phyloP scores from a whole-genome alignment of 148 eudicot species.

The Rhododendron williamsianum region DNA sequence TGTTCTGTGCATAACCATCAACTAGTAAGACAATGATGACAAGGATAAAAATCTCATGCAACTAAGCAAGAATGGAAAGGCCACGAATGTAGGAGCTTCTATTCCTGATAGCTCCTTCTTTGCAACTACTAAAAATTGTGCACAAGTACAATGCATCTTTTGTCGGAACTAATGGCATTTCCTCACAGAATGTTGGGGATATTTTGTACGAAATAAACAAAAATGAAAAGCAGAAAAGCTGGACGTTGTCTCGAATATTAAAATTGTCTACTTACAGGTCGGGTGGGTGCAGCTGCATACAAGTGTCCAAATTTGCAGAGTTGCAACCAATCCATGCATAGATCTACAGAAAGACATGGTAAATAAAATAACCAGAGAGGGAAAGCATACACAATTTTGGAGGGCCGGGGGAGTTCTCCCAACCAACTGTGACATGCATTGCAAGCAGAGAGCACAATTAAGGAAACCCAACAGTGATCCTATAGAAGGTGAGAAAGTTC shows the following conservation, averaged over 20 bases:
- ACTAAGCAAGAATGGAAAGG: neutral
- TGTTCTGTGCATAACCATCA: conserved; percentile 39
- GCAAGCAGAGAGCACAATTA: neutral
- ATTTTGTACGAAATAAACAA: neutral
- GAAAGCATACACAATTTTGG: neutral
- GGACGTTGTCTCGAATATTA: neutral
- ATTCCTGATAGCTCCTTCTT: neutral
- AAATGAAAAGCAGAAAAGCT: conserved; percentile 1
- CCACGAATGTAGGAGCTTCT: neutral
- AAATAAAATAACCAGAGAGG: neutral
- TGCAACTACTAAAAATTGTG: neutral
- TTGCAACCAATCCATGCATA: conserved; percentile 64
- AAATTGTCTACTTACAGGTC: conserved; percentile 39
- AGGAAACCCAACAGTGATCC: neutral
- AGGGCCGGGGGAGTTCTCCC: neutral
- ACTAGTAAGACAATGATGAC: neutral
- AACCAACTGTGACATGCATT: neutral
- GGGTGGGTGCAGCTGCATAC: conserved; percentile 55
- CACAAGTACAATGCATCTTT: neutral
- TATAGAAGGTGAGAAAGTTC: neutral
- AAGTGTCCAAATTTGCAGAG: conserved; percentile 52
- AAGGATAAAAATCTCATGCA: neutral
- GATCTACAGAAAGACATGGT: conserved; percentile 25
- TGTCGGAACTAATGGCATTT: neutral
- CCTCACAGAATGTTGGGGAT: neutral